phyloP scores from a whole-genome alignment of 495 filamentous ascomycete species.

The Astrothelium macrocarpum region DNA sequence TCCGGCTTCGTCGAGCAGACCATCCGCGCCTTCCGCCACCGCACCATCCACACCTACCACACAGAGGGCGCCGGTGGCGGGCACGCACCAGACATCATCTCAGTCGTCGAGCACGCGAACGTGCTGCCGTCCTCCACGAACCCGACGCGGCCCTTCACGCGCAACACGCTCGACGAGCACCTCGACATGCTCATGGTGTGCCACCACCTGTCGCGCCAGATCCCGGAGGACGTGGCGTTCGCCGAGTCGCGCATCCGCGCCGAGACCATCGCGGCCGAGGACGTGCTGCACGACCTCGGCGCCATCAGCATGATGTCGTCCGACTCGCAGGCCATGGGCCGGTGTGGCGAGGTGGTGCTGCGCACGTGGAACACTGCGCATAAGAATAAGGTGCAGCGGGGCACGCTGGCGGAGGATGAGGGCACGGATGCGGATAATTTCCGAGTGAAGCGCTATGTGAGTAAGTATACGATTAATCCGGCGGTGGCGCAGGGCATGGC shows the following conservation, averaged over 20 bases:
- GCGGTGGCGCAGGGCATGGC: constrained; percentile 88
- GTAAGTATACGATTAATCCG: constrained; percentile 97
- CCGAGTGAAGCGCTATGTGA: constrained; percentile 85
- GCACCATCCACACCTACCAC: constrained; percentile 96
- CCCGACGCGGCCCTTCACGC: constrained; percentile 84
- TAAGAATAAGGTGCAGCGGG: constrained; percentile 91
- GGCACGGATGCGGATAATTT: constrained; percentile 83
- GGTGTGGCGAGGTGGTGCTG: constrained; percentile 88
- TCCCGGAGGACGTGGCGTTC: constrained; percentile 93
- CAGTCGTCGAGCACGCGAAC: constrained; percentile 83
- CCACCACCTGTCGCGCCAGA: constrained; percentile 85
- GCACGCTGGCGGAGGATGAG: constrained; percentile 64
- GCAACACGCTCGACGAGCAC: constrained; percentile 93
- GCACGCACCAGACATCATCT: constrained; percentile 95
- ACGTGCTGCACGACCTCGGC: constrained; percentile 90
- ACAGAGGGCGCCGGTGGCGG: constrained; percentile 95
- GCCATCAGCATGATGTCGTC: constrained; percentile 98
- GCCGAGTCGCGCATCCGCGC: constrained; percentile 90
- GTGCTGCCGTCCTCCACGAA: constrained; percentile 90
- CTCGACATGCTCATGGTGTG: constrained; percentile 99
- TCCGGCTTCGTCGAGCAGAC: constrained; percentile 95
- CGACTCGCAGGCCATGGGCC: constrained; percentile 96
- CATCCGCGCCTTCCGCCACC: constrained; percentile 73
- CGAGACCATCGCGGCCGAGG: constrained; percentile 95
- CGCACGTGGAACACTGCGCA: constrained; percentile 97